Conservation (phyloP, 1,284 basidiomycete species). For the Tylopilus sp. region DNA sequence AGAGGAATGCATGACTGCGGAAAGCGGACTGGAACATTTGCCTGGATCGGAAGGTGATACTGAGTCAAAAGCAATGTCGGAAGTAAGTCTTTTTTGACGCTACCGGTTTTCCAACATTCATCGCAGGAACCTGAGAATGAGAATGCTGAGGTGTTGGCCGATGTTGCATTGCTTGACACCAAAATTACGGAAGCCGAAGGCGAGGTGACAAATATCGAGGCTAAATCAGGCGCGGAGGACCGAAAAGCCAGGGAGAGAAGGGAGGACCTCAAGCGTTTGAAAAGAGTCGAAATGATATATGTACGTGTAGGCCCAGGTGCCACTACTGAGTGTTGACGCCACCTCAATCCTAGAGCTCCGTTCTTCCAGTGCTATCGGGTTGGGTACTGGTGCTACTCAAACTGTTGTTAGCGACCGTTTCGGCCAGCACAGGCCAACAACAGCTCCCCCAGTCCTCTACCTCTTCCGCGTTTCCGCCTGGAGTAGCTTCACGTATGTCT, state of each 20-base stretch:
- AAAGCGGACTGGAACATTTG: conserved; percentile 85
- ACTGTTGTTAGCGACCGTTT: conserved; percentile 84
- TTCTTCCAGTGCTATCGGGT: conserved; percentile 77
- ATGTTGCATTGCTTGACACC: conserved; percentile 66
- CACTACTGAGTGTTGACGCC: conserved; percentile 2
- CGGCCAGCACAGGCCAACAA: conserved; percentile 61
- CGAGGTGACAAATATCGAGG: conserved; percentile 52
- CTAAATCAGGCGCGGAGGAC: conserved; percentile 52
- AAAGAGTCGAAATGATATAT: conserved; percentile 88
- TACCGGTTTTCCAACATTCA: conserved; percentile 1
- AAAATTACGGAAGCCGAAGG: conserved; percentile 70
- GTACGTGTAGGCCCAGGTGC: conserved; percentile 44
- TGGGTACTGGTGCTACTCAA: conserved; percentile 91
- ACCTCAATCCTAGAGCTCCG: conserved; percentile 51
- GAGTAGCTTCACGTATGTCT: conserved; percentile 62
- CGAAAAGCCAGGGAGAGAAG: conserved; percentile 64
- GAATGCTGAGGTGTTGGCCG: conserved; percentile 56
- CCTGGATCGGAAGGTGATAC: conserved; percentile 57
- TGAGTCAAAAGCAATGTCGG: conserved; percentile 40
- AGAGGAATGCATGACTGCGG: conserved; percentile 91
- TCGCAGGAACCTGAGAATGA: conserved; percentile 58
- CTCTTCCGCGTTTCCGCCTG: conserved; percentile 64
- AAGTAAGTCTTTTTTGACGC: conserved; percentile 35
- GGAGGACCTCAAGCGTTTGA: conserved; percentile 79
- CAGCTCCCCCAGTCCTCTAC: conserved; percentile 56